phyloP scores from a whole-genome alignment of 2,329 filamentous ascomycete genomes.

The Fusarium nelsonii region DNA sequence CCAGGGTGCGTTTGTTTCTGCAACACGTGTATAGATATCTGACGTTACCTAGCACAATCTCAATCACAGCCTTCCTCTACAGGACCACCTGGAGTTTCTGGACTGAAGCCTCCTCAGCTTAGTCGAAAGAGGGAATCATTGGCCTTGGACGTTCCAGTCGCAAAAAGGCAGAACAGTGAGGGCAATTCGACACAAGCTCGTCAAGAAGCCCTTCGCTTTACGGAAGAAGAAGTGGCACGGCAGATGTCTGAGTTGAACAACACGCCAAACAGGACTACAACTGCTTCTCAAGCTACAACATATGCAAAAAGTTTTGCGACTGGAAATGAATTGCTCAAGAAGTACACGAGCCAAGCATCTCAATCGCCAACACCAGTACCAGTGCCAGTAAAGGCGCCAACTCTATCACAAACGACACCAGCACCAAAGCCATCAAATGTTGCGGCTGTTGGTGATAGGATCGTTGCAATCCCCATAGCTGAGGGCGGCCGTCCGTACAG shows the following conservation, averaged over 20 bases:
- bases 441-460: slow-evolving; percentile 8
- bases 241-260: slow-evolving; percentile 20
- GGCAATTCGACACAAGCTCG: neutral
- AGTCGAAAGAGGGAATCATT: slow-evolving; percentile 30
- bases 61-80: slow-evolving; percentile 8
- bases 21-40: neutral
- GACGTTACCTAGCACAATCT: slow-evolving; percentile 20
- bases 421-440: neutral
- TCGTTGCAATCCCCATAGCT: slow-evolving; percentile 33
- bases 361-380: neutral
- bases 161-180: slow-evolving; percentile 24
- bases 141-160: slow-evolving; percentile 4
- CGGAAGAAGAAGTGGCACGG: slow-evolving; percentile 37
- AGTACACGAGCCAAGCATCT: slow-evolving; percentile 17
- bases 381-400: too few relatives aligned
- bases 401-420: neutral
- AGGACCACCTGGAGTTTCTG: slow-evolving; percentile 2
- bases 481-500: slow-evolving; percentile 34
- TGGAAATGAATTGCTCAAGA: slow-evolving; percentile 29
- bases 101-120: slow-evolving; percentile 4
- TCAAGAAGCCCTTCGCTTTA: slow-evolving; percentile 33
- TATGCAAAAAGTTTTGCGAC: slow-evolving; percentile 25
- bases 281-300: neutral
- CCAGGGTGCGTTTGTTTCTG: slow-evolving; percentile 11
- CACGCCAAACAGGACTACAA: slow-evolving; percentile 2